A percentile compares a stretch with the other conserved stretches of the same genome.
These are phyloP conservation scores for Rhododendron henanense DNA, from an alignment of 148 eudicot genomes.

Conservation along the genomic window DNA sequence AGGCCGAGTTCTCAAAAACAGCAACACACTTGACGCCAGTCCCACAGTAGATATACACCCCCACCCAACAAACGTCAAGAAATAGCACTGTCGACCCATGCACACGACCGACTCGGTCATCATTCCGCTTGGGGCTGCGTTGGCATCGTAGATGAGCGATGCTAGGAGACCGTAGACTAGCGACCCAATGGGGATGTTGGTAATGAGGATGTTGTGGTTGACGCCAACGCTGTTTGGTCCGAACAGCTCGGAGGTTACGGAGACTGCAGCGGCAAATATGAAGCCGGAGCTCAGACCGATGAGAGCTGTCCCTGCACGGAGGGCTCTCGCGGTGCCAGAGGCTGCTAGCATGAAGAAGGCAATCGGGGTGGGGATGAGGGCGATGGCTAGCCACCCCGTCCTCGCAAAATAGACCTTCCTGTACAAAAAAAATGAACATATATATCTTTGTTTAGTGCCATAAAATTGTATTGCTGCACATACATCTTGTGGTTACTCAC, in stretches of 20 bases:
- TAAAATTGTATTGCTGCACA: neutral
- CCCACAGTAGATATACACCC: conserved; percentile 20
- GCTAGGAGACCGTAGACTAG: conserved; percentile 18
- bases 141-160: conserved; percentile 20
- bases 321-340: conserved; percentile 15
- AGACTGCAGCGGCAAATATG: conserved; percentile 27
- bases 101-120: conserved; percentile 11
- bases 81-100: conserved; percentile 23
- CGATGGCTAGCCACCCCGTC: conserved; percentile 26
- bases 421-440: neutral
- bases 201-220: conserved; percentile 31
- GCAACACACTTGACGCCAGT: conserved; percentile 15
- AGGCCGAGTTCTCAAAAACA: conserved; percentile 19
- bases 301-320: conserved; percentile 14
- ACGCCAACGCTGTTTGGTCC: conserved; percentile 30
- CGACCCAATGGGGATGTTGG: conserved; percentile 30
- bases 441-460: neutral
- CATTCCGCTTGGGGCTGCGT: neutral
- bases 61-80: conserved; percentile 24
- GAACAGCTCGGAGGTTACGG: conserved; percentile 25
- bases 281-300: conserved; percentile 31
- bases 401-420: conserved; percentile 30
- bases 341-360: conserved; percentile 16
- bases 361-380: conserved; percentile 24
- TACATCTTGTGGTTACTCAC: neutral